Percentiles rank a stretch among this genome's conserved stretches.
phyloP scores from a whole-genome alignment of 805 yeast species.

The Candida endomychidarum region DNA sequence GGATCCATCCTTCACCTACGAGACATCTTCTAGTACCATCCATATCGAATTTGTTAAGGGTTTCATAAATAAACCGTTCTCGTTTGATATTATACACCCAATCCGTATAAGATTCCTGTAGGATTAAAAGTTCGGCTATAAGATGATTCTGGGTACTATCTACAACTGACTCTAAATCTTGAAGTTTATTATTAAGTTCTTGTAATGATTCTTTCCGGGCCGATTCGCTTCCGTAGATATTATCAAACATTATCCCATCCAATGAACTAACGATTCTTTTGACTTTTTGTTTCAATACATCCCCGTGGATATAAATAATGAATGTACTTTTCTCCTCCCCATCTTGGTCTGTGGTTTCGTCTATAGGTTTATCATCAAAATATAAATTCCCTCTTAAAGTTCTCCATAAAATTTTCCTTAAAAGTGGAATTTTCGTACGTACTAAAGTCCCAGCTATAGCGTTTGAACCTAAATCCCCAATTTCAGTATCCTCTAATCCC shows the following conservation, averaged over 20 bases:
- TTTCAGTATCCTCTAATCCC: constrained; percentile 21
- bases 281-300: constrained; percentile 33
- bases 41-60: constrained; percentile 65
- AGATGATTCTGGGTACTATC: constrained; percentile 35
- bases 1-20: constrained; percentile 77
- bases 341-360: constrained; percentile 8
- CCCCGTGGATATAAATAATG: constrained; percentile 43
- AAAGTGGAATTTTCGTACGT: constrained; percentile 34
- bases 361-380: constrained; percentile 39
- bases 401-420: constrained; percentile 44
- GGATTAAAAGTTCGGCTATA: constrained; percentile 35
- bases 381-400: constrained; percentile 42
- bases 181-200: constrained; percentile 33
- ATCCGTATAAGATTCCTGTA: constrained; percentile 36
- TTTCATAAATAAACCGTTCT: constrained; percentile 58
- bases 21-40: constrained; percentile 65
- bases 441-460: constrained; percentile 38
- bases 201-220: constrained; percentile 25
- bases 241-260: constrained; percentile 39
- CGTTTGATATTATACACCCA: constrained; percentile 40
- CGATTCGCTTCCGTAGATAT: constrained; percentile 30
- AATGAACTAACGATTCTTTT: constrained; percentile 37
- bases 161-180: constrained; percentile 34
- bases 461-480: constrained; percentile 26
- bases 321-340: constrained; percentile 32